Evolutionary conservation across 192 early-diverging fungal species (phyloP).

Genomic region (Powellomyces hirtus): DNA sequence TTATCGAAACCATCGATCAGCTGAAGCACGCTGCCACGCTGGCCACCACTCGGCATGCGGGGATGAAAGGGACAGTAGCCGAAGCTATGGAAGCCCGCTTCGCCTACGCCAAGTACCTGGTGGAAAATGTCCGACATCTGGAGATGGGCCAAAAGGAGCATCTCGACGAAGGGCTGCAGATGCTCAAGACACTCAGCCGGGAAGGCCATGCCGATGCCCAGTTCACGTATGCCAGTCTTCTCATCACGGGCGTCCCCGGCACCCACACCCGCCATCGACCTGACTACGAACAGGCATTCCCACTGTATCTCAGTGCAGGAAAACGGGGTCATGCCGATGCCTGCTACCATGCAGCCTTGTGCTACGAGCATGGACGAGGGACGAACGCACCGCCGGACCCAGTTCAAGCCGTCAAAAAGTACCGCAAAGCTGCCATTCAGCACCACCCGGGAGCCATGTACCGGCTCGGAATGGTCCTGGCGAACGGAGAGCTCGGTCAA

Average conservation of each 20-base stretch:
- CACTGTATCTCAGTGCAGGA: neutral
- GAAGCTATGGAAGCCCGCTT: neutral
- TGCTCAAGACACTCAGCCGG: neutral
- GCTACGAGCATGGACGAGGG: conserved; percentile 17
- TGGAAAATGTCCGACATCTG: conserved; percentile 1
- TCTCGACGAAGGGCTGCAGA: neutral
- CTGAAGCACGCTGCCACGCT: neutral
- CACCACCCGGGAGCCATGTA: conserved; percentile 18
- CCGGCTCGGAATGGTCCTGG: conserved; percentile 14
- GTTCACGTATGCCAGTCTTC: conserved; percentile 2
- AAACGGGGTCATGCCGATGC: conserved; percentile 10
- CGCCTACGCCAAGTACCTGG: conserved; percentile 1
- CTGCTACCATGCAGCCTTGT: conserved; percentile 10
- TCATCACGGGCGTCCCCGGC: neutral
- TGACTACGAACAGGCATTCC: conserved; percentile 1
- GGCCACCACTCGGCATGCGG: neutral
- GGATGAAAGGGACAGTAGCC: neutral
- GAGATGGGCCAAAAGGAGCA: neutral
- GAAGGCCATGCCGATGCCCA: conserved; percentile 1
- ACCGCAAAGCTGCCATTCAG: conserved; percentile 8
- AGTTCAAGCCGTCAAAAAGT: conserved; percentile 4
- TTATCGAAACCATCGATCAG: conserved; percentile 5
- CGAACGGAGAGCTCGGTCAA: conserved; percentile 12
- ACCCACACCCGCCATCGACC: neutral
- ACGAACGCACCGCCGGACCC: conserved; percentile 10